These are phyloP conservation scores for Lolium perenne DNA, from an alignment of 176 grass and related monocot genomes.

Conservation along the genomic window DNA sequence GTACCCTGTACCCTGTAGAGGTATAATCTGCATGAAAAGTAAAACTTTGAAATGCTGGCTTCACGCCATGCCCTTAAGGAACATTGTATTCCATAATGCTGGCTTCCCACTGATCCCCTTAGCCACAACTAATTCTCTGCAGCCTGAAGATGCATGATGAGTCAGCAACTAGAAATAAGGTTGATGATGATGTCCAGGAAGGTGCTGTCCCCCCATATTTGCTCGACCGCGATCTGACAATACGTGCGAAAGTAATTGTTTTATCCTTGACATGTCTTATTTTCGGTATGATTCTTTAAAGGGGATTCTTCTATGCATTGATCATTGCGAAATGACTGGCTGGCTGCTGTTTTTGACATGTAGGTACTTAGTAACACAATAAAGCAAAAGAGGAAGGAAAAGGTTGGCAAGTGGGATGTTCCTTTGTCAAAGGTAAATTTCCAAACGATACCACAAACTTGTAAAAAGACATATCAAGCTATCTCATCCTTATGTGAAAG, in stretches of 20 bases:
- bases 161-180: slow-evolving; percentile 71
- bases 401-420: slow-evolving; percentile 92
- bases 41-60: background rate
- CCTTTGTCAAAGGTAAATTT: slow-evolving; percentile 76
- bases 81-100: background rate
- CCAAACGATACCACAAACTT: background rate
- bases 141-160: slow-evolving; percentile 92
- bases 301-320: background rate
- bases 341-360: background rate
- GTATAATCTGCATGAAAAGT: background rate
- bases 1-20: background rate
- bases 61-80: background rate
- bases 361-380: slow-evolving; percentile 92
- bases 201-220: slow-evolving; percentile 80
- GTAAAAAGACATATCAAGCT: background rate
- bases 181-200: slow-evolving; percentile 72
- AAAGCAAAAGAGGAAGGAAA: slow-evolving; percentile 91
- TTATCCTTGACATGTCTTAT: background rate
- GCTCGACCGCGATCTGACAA: slow-evolving; percentile 77
- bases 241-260: slow-evolving; percentile 66
- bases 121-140: background rate
- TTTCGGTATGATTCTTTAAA: background rate
- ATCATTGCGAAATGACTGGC: background rate
- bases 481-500: background rate
- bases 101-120: background rate